Conservation (phyloP, 768 basidiomycete genomes). For the Mycena haematopus region DNA sequence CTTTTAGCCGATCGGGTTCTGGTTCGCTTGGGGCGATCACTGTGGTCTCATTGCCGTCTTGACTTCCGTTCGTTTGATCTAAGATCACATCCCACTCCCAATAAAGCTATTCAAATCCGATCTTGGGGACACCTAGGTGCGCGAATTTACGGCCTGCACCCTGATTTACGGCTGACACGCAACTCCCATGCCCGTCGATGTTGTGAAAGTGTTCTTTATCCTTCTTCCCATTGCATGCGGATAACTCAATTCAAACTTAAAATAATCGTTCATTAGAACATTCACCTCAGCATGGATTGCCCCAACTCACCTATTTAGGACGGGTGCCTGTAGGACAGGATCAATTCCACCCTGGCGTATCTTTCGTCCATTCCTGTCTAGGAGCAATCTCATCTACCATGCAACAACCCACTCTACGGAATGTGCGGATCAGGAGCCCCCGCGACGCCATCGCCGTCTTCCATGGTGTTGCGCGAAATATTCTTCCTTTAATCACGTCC, state of each 20-base stretch:
- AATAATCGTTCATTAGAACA: slow-evolving; percentile 54
- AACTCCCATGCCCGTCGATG: slow-evolving; percentile 30
- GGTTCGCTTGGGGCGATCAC: slow-evolving; percentile 22
- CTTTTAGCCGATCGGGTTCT: slow-evolving; percentile 28
- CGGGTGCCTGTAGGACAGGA: slow-evolving; percentile 6
- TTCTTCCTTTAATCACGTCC: slow-evolving; percentile 74
- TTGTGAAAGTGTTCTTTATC: slow-evolving; percentile 31
- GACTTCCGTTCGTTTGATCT: slow-evolving; percentile 20
- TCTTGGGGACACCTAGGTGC: slow-evolving; percentile 13
- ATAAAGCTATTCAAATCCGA: slow-evolving; percentile 17
- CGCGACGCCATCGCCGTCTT: slow-evolving; percentile 85
- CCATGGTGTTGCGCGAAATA: slow-evolving; percentile 71
- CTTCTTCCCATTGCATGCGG: slow-evolving; percentile 51
- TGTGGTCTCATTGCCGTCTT: slow-evolving; percentile 19
- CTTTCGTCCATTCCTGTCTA: slow-evolving; percentile 32
- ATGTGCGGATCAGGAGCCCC: slow-evolving; percentile 79
- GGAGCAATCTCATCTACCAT: slow-evolving; percentile 41
- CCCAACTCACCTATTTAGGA: slow-evolving; percentile 32
- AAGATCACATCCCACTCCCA: slow-evolving; percentile 17
- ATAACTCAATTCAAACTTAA: slow-evolving; percentile 69
- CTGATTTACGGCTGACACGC: slow-evolving; percentile 27
- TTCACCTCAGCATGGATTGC: slow-evolving; percentile 32
- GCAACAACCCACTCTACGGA: slow-evolving; percentile 79
- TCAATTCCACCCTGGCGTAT: slow-evolving; percentile 18
- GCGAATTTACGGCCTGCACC: slow-evolving; percentile 22